These are phyloP conservation scores for Rhynchosporium agropyri DNA, from an alignment of 2,329 filamentous ascomycete genomes.

Conservation along the genomic window DNA sequence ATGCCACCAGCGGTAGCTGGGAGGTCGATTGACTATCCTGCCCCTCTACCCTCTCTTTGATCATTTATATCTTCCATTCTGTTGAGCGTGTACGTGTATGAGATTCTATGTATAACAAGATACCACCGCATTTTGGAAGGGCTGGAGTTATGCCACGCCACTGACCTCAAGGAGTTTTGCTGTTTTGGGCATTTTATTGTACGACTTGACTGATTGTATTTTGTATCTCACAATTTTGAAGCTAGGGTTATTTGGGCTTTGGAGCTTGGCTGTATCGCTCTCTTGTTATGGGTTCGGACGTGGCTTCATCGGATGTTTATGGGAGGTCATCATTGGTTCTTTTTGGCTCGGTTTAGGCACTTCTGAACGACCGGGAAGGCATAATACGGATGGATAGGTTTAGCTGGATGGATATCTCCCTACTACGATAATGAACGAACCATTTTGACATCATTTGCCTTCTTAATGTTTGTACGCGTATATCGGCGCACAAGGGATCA, in stretches of 20 bases:
- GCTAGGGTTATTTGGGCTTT: not conserved
- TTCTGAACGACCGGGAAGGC: not conserved
- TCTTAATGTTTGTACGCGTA: not conserved
- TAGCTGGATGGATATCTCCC: conserved; percentile 15
- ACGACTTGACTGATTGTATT: not conserved
- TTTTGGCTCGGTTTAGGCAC: not conserved
- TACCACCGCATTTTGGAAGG: conserved; percentile 18
- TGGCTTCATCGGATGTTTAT: not conserved
- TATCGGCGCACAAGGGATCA: too few species aligned
- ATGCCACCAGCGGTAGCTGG: conserved; percentile 25
- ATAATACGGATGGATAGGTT: not conserved
- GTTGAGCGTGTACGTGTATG: conserved; percentile 14
- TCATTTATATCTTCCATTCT: conserved; percentile 6
- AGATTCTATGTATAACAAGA: conserved; percentile 17
- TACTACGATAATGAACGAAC: not conserved
- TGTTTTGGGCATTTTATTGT: not conserved
- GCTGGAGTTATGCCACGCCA: not conserved
- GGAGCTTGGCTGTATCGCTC: not conserved
- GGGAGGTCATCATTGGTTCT: not conserved
- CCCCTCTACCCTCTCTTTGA: not conserved
- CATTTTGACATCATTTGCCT: not conserved
- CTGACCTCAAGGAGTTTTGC: conserved; percentile 5
- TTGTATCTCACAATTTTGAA: not conserved
- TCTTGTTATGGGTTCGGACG: not conserved
- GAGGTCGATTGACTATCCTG: conserved; percentile 24